These are phyloP conservation scores for Haplographium delicatum DNA, from an alignment of 495 filamentous ascomycete genomes.

Conservation along the genomic window DNA sequence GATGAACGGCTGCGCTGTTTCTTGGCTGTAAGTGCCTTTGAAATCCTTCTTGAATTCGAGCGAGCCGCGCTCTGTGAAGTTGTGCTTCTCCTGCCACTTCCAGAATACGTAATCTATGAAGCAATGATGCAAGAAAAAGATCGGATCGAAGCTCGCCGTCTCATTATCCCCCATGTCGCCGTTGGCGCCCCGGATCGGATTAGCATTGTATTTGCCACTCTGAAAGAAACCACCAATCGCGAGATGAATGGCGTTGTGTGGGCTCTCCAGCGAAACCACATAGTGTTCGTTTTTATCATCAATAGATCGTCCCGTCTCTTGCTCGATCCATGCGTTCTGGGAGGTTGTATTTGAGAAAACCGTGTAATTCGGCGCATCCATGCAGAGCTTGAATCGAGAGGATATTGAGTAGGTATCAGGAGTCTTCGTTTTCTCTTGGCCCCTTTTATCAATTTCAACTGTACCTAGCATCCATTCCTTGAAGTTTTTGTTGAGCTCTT, in stretches of 20 bases:
- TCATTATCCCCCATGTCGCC: constrained; percentile 34
- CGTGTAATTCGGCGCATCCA: constrained; percentile 28
- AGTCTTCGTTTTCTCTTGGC: background rate
- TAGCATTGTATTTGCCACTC: background rate
- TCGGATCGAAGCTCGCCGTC: constrained; percentile 29
- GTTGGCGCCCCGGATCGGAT: constrained; percentile 26
- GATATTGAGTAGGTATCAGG: no score
- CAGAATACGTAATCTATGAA: constrained; percentile 31
- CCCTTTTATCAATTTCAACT: constrained; percentile 1
- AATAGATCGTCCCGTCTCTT: no score
- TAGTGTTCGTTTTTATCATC: no score
- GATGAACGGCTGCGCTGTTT: no score
- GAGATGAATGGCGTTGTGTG: constrained; percentile 31
- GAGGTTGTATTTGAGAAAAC: constrained; percentile 27
- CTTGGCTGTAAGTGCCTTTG: no score
- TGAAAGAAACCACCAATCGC: constrained; percentile 28
- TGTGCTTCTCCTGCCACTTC: constrained; percentile 27
- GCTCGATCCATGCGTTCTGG: constrained; percentile 19
- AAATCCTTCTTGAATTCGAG: no score
- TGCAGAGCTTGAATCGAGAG: constrained; percentile 13
- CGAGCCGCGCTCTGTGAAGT: background rate
- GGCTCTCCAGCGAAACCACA: constrained; percentile 25
- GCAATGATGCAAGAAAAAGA: constrained; percentile 32
- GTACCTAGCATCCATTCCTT: constrained; percentile 21
- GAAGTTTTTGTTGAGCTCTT: constrained; percentile 20